Percentiles rank a stretch among this genome's conserved stretches.
These are phyloP conservation scores for Geotrichum candidum DNA, from an alignment of 1,139 yeast species.

Conservation along the genomic window DNA sequence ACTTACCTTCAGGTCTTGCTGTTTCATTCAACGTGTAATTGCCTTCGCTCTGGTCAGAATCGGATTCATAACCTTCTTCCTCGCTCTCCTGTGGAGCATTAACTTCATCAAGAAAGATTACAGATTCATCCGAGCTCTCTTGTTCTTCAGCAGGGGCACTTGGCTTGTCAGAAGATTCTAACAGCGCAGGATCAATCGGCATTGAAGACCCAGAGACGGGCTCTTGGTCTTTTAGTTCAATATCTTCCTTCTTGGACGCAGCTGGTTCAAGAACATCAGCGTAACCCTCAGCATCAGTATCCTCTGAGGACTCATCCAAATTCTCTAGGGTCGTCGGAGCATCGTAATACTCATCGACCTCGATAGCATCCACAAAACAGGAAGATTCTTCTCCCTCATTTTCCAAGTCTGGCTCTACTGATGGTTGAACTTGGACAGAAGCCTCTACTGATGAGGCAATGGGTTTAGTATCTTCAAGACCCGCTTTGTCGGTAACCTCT, in stretches of 20 bases:
- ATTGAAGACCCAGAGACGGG: neutral
- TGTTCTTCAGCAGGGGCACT: neutral
- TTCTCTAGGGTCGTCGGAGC: neutral
- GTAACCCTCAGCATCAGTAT: constrained; percentile 12
- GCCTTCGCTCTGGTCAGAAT: neutral
- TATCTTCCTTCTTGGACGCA: neutral
- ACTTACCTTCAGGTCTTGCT: constrained; percentile 12
- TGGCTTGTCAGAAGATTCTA: neutral
- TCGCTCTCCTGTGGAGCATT: constrained; percentile 10
- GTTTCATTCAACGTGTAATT: neutral
- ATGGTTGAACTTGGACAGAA: neutral
- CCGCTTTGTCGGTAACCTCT: neutral
- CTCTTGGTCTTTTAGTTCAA: neutral
- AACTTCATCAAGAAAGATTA: neutral
- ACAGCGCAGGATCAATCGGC: constrained; percentile 7
- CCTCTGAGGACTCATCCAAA: neutral
- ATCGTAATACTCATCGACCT: neutral
- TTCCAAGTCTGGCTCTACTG: neutral
- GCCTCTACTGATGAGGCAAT: neutral
- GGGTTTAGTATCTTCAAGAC: neutral
- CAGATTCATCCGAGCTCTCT: neutral
- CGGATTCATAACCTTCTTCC: constrained; percentile 20
- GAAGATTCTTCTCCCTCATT: neutral
- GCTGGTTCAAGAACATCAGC: constrained; percentile 7
- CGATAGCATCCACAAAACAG: neutral